A percentile compares a stretch with the other conserved stretches of the same genome.
phyloP scores from a whole-genome alignment of 441 rosid species.

The Cnidoscolus chayamansa region DNA sequence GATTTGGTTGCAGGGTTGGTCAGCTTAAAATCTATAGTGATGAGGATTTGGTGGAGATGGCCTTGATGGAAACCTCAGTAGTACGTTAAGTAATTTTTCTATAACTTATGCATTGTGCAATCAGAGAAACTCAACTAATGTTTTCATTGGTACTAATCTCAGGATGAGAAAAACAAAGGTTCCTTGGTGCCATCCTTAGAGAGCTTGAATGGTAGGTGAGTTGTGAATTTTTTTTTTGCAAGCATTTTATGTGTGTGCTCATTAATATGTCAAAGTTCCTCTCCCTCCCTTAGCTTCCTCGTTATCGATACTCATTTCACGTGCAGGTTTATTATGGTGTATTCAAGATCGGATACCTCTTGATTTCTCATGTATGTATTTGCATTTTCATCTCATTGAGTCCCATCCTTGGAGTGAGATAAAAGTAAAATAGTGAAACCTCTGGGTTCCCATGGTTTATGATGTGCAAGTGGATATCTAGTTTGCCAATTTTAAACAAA shows the following conservation, averaged over 20 bases:
- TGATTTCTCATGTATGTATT: background rate
- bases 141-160: background rate
- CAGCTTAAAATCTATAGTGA: slow-evolving; percentile 51
- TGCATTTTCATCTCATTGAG: background rate
- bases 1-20: slow-evolving; percentile 41
- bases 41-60: slow-evolving; percentile 69
- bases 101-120: too few species aligned
- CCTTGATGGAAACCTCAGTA: slow-evolving; percentile 49
- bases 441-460: background rate
- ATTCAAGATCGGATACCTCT: background rate
- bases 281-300: slow-evolving; percentile 6
- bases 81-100: slow-evolving; percentile 21
- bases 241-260: background rate
- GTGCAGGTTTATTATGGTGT: slow-evolving; percentile 6
- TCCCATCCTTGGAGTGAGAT: background rate
- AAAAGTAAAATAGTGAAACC: background rate
- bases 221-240: background rate
- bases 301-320: background rate
- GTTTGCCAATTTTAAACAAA: background rate
- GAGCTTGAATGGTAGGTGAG: slow-evolving; percentile 27
- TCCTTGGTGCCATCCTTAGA: slow-evolving; percentile 26
- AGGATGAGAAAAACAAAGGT: slow-evolving; percentile 32
- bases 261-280: background rate
- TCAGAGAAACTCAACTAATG: background rate
- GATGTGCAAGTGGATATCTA: background rate